phyloP scores from a whole-genome alignment of 768 basidiomycete genomes.

The Kwoniella sp. region DNA sequence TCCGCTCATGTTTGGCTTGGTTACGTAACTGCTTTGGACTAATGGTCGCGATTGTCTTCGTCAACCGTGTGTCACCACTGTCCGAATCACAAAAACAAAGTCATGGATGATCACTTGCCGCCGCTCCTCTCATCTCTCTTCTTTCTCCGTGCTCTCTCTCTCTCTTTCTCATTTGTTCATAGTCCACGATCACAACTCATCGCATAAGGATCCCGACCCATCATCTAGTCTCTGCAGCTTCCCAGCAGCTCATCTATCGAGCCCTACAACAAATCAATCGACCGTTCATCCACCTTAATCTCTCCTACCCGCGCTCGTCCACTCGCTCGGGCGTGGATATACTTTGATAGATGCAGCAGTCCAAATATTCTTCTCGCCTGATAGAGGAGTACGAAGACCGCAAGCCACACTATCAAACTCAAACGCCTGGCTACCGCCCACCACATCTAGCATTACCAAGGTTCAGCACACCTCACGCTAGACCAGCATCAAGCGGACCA shows the following conservation, averaged over 20 bases:
- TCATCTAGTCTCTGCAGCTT: too few relatives aligned
- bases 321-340: not conserved
- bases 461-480: conserved; percentile 15
- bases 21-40: not conserved
- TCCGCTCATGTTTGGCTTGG: not conserved
- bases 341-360: not conserved
- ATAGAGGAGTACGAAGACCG: conserved; percentile 42
- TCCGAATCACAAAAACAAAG: not conserved
- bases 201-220: too few relatives aligned
- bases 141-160: not conserved
- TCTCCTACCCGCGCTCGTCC: too few relatives aligned
- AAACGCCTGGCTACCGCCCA: conserved; percentile 18
- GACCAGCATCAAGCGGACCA: conserved; percentile 11
- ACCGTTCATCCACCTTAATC: too few relatives aligned
- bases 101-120: not conserved
- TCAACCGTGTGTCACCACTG: not conserved
- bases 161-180: not conserved
- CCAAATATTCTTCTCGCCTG: conserved; percentile 42
- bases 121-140: not conserved
- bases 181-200: too few relatives aligned
- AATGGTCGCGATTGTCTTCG: conserved; percentile 12
- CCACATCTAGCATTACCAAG: conserved; percentile 23
- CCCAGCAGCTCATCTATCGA: not conserved
- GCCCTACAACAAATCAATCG: not conserved
- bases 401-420: conserved; percentile 14